Evolutionary conservation across 305 asterid genomes (phyloP).

Genomic region (Salvia sclarea): DNA sequence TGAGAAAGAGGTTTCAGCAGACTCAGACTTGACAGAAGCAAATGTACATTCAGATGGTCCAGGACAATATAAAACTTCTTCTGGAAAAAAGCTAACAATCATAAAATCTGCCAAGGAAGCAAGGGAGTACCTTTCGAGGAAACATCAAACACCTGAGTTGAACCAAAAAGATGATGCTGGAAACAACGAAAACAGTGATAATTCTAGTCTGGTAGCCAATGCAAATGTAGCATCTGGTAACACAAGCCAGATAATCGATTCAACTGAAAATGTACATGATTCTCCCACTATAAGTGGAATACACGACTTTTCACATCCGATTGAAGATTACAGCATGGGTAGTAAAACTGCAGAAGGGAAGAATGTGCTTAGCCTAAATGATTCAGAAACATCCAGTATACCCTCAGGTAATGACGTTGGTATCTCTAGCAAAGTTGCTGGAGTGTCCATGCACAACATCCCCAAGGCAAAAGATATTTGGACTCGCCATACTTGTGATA

Average conservation of each 20-base stretch:
- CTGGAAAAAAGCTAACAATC: constrained; percentile 50
- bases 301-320: constrained; percentile 25
- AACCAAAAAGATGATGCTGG: constrained; percentile 39
- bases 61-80: constrained; percentile 32
- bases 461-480: constrained; percentile 34
- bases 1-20: constrained; percentile 27
- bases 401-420: constrained; percentile 37
- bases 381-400: constrained; percentile 32
- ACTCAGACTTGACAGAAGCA: constrained; percentile 34
- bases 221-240: constrained; percentile 30
- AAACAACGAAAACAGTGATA: constrained; percentile 33
- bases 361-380: constrained; percentile 29
- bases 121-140: constrained; percentile 71
- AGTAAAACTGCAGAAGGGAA: constrained; percentile 37
- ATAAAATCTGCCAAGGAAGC: constrained; percentile 88
- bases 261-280: constrained; percentile 30
- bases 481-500: constrained; percentile 28
- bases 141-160: constrained; percentile 41
- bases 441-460: constrained; percentile 23
- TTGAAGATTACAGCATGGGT: constrained; percentile 31
- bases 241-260: constrained; percentile 33
- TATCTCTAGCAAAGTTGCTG: constrained; percentile 32
- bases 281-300: constrained; percentile 26
- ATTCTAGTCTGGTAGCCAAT: constrained; percentile 24
- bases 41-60: constrained; percentile 37